Evolutionary conservation across 1,284 basidiomycete genomes (phyloP).

Genomic region (Cryptococcus floricola): DNA sequence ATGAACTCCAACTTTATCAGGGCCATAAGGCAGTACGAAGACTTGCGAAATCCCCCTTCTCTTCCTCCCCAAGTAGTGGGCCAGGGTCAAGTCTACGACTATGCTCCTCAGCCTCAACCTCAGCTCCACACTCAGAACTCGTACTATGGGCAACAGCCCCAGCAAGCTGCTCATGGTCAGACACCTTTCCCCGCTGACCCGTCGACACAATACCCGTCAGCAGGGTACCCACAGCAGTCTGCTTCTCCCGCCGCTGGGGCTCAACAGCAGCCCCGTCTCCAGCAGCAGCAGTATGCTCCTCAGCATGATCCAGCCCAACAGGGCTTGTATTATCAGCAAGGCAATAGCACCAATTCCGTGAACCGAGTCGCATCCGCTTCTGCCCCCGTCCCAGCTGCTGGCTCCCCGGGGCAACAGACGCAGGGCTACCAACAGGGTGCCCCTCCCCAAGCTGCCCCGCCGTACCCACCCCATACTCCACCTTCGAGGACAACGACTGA

Average conservation of each 20-base stretch:
- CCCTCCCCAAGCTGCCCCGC: slow-evolving; percentile 22
- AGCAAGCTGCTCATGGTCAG: slow-evolving; percentile 20
- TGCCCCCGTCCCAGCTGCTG: slow-evolving; percentile 14
- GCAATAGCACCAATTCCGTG: slow-evolving; percentile 4
- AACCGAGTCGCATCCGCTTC: slow-evolving; percentile 11
- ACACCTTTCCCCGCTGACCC: slow-evolving; percentile 10
- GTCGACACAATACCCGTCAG: slow-evolving; percentile 2
- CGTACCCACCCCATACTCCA: slow-evolving; percentile 17
- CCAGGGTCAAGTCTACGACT: slow-evolving; percentile 14
- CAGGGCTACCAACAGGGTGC: slow-evolving; percentile 6
- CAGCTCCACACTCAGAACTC: slow-evolving; percentile 15
- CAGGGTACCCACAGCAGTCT: slow-evolving; percentile 3
- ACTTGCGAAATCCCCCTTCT: slow-evolving; percentile 34
- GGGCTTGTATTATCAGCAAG: slow-evolving; percentile 28
- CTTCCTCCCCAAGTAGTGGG: slow-evolving; percentile 23
- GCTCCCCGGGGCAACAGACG: neutral
- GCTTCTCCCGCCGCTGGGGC: slow-evolving; percentile 1
- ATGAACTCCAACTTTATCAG: slow-evolving; percentile 49
- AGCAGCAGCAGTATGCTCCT: slow-evolving; percentile 13
- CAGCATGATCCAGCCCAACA: slow-evolving; percentile 12
- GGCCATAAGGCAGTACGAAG: slow-evolving; percentile 48
- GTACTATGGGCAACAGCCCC: slow-evolving; percentile 19
- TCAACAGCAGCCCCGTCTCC: slow-evolving; percentile 7
- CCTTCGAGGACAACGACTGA: slow-evolving; percentile 23
- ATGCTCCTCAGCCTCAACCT: slow-evolving; percentile 14